phyloP scores from a whole-genome alignment of 2,329 filamentous ascomycete genomes.

The Arthrobotrys sphaeroides region DNA sequence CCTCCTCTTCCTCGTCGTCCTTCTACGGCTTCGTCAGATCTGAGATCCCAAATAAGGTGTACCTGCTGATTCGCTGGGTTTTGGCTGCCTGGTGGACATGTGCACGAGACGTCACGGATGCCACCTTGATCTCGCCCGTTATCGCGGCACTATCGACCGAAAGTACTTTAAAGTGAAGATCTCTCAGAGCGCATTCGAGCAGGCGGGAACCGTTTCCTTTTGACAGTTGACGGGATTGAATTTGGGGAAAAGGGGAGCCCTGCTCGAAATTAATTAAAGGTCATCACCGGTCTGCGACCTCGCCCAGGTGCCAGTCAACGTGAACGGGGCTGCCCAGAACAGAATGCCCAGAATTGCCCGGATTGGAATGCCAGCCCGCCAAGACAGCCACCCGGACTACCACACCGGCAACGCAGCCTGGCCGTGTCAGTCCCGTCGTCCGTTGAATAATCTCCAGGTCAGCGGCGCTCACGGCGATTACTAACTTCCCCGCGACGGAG shows the following conservation, averaged over 20 bases:
- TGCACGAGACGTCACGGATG: neutral
- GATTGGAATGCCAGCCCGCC: neutral
- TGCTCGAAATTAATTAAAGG: no score
- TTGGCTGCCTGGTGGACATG: no score
- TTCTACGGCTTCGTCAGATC: neutral
- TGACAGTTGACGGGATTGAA: neutral
- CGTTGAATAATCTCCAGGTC: no score
- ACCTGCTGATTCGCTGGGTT: neutral
- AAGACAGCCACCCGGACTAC: neutral
- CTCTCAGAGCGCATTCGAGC: neutral
- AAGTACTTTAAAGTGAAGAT: conserved; percentile 21
- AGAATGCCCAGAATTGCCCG: neutral
- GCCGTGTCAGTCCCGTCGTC: no score
- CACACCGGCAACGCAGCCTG: neutral
- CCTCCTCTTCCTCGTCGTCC: neutral
- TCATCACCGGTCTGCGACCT: no score
- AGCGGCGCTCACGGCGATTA: no score
- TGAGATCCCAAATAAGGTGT: neutral
- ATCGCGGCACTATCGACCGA: conserved; percentile 18
- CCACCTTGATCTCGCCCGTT: neutral
- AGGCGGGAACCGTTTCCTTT: neutral
- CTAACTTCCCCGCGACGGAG: no score
- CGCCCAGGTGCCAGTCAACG: no score
- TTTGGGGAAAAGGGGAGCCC: neutral
- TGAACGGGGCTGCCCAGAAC: no score